A percentile compares a stretch with the other conserved stretches of the same genome.
These are phyloP conservation scores for Penicillium brevicompactum DNA, from an alignment of 2,329 filamentous ascomycete genomes.

Conservation along the genomic window DNA sequence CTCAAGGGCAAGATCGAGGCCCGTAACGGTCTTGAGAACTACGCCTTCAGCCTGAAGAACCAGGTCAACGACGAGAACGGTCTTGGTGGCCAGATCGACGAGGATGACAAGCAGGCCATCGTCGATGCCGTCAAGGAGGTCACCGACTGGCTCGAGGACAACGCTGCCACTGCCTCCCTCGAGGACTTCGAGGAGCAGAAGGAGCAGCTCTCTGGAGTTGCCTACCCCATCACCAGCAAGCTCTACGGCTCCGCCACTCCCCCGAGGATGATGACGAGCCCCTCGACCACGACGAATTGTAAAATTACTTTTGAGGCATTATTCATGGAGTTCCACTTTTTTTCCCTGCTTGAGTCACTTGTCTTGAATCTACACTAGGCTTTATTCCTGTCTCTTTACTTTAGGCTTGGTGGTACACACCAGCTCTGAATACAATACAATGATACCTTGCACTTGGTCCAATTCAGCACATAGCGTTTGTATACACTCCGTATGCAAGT, in stretches of 20 bases:
- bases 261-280: slow-evolving; percentile 72
- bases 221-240: slow-evolving; percentile 99
- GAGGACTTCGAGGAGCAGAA: slow-evolving; percentile 99
- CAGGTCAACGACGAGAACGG: slow-evolving; percentile 96
- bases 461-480: not conserved
- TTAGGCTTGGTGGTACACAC: not conserved
- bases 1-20: slow-evolving; percentile 96
- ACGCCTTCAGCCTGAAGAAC: slow-evolving; percentile 98
- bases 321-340: slow-evolving; percentile 37
- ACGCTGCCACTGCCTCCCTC: slow-evolving; percentile 77
- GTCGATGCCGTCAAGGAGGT: slow-evolving; percentile 96
- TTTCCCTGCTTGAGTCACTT: slow-evolving; percentile 27
- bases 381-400: slow-evolving; percentile 9
- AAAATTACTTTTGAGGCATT: slow-evolving; percentile 50
- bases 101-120: slow-evolving; percentile 97
- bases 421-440: slow-evolving; percentile 20
- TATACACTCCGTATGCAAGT: too few relatives aligned
- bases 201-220: slow-evolving; percentile 96
- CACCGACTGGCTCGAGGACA: slow-evolving; percentile 95
- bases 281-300: slow-evolving; percentile 74
- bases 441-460: slow-evolving; percentile 22
- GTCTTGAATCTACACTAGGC: slow-evolving; percentile 15
- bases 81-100: slow-evolving; percentile 96
- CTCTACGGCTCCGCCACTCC: slow-evolving; percentile 73
- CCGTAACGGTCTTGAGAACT: slow-evolving; percentile 97